Evolutionary conservation across 1,284 basidiomycete genomes (phyloP).

Genomic region (Ceratobasidium sp.): DNA sequence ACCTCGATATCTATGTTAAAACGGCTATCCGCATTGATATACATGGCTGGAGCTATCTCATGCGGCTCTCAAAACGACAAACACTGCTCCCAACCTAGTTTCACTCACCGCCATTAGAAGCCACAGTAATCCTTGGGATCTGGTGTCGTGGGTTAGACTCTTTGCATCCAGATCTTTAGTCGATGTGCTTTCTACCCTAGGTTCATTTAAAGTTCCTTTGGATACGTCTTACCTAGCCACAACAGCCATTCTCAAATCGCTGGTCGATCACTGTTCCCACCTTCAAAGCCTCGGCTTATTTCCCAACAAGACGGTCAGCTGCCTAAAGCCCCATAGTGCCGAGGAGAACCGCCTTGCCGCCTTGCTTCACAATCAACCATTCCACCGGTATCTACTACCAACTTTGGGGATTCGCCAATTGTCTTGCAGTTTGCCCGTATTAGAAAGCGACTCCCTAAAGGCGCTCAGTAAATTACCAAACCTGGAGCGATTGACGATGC

Average conservation of each 20-base stretch:
- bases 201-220: too few species aligned
- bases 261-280: background rate
- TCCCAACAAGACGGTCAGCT: background rate
- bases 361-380: background rate
- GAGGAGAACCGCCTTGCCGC: background rate
- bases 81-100: slow-evolving; percentile 16
- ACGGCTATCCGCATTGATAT: background rate
- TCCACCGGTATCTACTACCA: background rate
- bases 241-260: background rate
- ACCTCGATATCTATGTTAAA: background rate
- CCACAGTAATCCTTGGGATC: background rate
- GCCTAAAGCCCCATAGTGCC: background rate
- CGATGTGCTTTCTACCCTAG: background rate
- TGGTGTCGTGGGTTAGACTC: slow-evolving; percentile 3
- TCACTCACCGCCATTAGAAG: background rate
- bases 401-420: background rate
- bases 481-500: too few species aligned
- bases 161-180: background rate
- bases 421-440: background rate
- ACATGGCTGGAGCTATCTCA: background rate
- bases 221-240: background rate
- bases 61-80: background rate
- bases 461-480: background rate
- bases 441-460: background rate
- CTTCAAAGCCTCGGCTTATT: background rate